These are phyloP conservation scores for Flaveria floridana DNA, from an alignment of 140 eudicot genomes.

Conservation along the genomic window DNA sequence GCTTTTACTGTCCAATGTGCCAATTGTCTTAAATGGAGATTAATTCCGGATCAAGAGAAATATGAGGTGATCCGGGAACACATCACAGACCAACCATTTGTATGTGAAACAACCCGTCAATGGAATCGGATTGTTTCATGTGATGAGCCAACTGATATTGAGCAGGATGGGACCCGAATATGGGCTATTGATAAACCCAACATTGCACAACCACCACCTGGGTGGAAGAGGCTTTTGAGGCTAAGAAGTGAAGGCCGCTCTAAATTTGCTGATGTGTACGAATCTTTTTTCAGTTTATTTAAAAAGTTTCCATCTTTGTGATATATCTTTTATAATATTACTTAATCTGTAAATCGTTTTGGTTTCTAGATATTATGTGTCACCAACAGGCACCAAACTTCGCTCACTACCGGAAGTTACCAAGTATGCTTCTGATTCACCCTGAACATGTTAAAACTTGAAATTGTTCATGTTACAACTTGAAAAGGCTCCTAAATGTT, in stretches of 20 bases:
- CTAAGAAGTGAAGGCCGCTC: slow-evolving; percentile 78
- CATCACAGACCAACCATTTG: slow-evolving; percentile 70
- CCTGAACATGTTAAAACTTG: neutral
- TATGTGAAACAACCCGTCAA: slow-evolving; percentile 75
- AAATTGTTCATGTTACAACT: slow-evolving; percentile 3
- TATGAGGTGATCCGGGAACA: slow-evolving; percentile 87
- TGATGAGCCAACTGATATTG: slow-evolving; percentile 72
- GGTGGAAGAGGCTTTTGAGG: slow-evolving; percentile 85
- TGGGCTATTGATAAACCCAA: slow-evolving; percentile 98
- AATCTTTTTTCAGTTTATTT: slow-evolving; percentile 18
- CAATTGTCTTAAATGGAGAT: slow-evolving; percentile 81
- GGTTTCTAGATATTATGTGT: slow-evolving; percentile 62
- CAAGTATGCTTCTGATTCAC: slow-evolving; percentile 33
- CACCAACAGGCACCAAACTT: slow-evolving; percentile 82
- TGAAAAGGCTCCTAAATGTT: neutral
- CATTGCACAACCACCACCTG: slow-evolving; percentile 88
- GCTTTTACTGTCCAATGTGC: slow-evolving; percentile 93
- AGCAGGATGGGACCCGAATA: slow-evolving; percentile 78
- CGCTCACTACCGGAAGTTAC: slow-evolving; percentile 86
- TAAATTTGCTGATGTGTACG: slow-evolving; percentile 92
- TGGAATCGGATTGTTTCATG: slow-evolving; percentile 82
- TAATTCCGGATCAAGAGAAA: slow-evolving; percentile 75
- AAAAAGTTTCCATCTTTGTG: slow-evolving; percentile 11
- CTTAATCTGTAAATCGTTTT: neutral
- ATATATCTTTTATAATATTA: neutral